Evolutionary conservation across 225 moss, liverwort and hornwort species (phyloP).

Genomic region (Ulota crispa): DNA sequence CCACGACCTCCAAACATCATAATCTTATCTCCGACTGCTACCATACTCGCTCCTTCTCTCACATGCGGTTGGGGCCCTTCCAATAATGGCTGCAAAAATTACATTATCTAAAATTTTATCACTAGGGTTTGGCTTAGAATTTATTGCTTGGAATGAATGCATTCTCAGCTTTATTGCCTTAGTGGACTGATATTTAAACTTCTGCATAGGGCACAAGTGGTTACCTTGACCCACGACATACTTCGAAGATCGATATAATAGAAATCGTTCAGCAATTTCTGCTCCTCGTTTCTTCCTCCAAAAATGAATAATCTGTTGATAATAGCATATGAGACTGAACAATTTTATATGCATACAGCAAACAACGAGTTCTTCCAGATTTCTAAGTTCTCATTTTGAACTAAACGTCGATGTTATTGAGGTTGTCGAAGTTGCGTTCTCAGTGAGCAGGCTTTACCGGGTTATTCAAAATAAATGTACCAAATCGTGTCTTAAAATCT

Average conservation of each 20-base stretch:
- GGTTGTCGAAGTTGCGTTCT: background rate
- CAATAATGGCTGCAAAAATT: constrained; percentile 35
- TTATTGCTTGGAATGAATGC: background rate
- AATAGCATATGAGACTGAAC: background rate
- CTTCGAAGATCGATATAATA: constrained; percentile 71
- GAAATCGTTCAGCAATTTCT: constrained; percentile 76
- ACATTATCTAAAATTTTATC: background rate
- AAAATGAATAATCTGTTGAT: constrained; percentile 60
- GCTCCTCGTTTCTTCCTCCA: constrained; percentile 87
- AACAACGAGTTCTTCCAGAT: background rate
- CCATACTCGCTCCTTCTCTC: constrained; percentile 77
- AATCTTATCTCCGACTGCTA: constrained; percentile 55
- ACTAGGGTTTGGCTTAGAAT: background rate
- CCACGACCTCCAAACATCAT: constrained; percentile 75
- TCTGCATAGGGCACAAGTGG: background rate
- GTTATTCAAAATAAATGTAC: background rate
- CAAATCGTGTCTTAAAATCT: background rate
- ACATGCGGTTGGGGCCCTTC: constrained; percentile 58
- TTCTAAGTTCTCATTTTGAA: background rate
- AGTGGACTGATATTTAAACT: background rate
- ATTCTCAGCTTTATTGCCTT: background rate
- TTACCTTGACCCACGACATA: constrained; percentile 78
- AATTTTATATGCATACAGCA: background rate
- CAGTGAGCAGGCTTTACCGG: background rate
- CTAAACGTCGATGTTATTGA: background rate